Evolutionary conservation across 257 asterid genomes (phyloP), one percentile per base, ranked within the genome.

Genomic region (Solanum acaule): DNA sequence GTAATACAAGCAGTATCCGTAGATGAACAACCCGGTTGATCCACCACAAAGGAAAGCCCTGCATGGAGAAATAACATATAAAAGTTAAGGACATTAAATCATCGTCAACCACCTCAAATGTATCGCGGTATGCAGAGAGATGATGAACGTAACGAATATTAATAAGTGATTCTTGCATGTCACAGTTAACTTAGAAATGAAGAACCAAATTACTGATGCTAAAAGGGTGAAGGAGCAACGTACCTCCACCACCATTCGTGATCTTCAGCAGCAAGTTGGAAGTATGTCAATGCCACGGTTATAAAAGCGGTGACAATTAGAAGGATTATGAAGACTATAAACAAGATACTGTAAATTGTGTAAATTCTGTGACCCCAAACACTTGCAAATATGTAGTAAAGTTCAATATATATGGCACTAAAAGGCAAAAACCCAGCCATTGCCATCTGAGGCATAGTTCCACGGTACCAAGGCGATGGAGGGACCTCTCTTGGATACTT

Each of bases 21-120:
- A 96, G 82, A 96, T 94, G 92, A 96, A 96, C 90, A 95, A 75
- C 42, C 99, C 99, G 6, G 98, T 96, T 1, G 99, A 96, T 85
- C 99, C 99, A 87, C 99, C 99, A 84, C 98, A 96, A 3, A 95
- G 95, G 87, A 96, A 96, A 6, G 99, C 91, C 97, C 98, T 96
- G 89, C 31, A 63, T 15, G 31, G 27, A 84, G 14, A 44, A 87
- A 70, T 27, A 76, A 83, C 42, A 83, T 6, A 65, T 85, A 86
- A 14, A 78, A 77, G 38, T 77, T 52, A 63, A 52, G 63, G 65
- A 56, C 65, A 2, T 20, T 7, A 56, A 3, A 20, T 56, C 65
- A 56, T 56, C n/a, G 11, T 56, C 65, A 56, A 56, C 10, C 4
- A 20, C 65, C 25, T 56, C 65, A 56, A 56, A 56, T 56, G 68